Evolutionary conservation across 768 basidiomycete genomes (phyloP).

Genomic region (Boletus fagicola): DNA sequence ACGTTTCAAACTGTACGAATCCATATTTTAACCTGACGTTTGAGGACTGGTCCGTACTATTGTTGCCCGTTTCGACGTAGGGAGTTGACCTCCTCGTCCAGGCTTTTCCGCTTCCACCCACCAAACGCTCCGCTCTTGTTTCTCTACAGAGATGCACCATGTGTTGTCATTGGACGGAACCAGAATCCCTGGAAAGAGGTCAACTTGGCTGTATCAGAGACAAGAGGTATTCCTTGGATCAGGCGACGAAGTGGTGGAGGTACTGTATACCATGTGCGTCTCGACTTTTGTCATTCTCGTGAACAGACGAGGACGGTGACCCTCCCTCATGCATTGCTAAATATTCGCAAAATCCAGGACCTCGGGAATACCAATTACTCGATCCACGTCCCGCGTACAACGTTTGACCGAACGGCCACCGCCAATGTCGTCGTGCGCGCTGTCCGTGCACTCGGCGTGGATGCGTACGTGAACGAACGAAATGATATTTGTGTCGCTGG

Average conservation of each 20-base stretch:
- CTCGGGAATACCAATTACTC: slow-evolving; percentile 97
- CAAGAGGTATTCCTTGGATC: slow-evolving; percentile 67
- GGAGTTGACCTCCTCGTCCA: slow-evolving; percentile 31
- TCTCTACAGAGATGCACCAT: slow-evolving; percentile 83
- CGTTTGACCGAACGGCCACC: slow-evolving; percentile 78
- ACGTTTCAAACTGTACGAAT: slow-evolving; percentile 72
- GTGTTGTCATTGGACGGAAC: slow-evolving; percentile 92
- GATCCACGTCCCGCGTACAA: slow-evolving; percentile 77
- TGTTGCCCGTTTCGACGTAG: slow-evolving; percentile 27
- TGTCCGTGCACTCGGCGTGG: slow-evolving; percentile 69
- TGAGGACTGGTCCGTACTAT: slow-evolving; percentile 75
- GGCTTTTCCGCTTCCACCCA: slow-evolving; percentile 79
- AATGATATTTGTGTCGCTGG: slow-evolving; percentile 86
- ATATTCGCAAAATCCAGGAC: slow-evolving; percentile 57
- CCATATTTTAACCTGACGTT: slow-evolving; percentile 89
- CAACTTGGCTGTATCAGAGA: slow-evolving; percentile 60
- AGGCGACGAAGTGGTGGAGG: slow-evolving; percentile 90
- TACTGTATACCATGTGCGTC: slow-evolving; percentile 90
- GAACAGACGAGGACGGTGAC: not conserved
- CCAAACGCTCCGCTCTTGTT: slow-evolving; percentile 71
- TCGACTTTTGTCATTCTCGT: not conserved
- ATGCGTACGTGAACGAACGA: slow-evolving; percentile 80
- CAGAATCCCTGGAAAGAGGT: slow-evolving; percentile 99
- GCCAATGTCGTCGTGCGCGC: slow-evolving; percentile 77
- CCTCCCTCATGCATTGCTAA: not conserved